Evolutionary conservation across 768 basidiomycete species (phyloP).

Genomic region (Leccinum imitatum): DNA sequence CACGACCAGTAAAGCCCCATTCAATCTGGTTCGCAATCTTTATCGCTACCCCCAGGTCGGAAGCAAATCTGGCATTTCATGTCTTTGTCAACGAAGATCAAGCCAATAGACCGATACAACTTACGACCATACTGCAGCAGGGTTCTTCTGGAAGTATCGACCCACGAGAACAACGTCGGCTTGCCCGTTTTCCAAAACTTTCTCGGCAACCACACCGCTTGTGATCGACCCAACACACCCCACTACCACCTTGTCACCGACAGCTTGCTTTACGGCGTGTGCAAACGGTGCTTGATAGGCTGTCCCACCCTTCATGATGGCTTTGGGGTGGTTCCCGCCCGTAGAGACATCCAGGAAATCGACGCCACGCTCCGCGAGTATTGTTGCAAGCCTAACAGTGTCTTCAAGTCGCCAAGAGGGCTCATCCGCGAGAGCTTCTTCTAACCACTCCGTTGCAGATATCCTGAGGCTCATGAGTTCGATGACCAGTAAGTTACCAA

Average conservation of each 20-base stretch:
- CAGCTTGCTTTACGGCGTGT: slow-evolving; percentile 48
- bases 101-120: not conserved
- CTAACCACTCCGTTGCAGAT: slow-evolving; percentile 75
- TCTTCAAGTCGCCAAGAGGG: slow-evolving; percentile 70
- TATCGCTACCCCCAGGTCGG: slow-evolving; percentile 51
- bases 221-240: slow-evolving; percentile 28
- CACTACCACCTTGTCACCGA: slow-evolving; percentile 40
- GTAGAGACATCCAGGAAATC: slow-evolving; percentile 75
- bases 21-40: slow-evolving; percentile 52
- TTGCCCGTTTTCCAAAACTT: slow-evolving; percentile 41
- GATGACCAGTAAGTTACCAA: not conserved
- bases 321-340: slow-evolving; percentile 54
- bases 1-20: slow-evolving; percentile 50
- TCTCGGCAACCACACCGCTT: slow-evolving; percentile 43
- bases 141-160: slow-evolving; percentile 60
- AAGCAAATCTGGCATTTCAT: slow-evolving; percentile 40
- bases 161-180: slow-evolving; percentile 52
- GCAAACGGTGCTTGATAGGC: slow-evolving; percentile 61
- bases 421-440: slow-evolving; percentile 54
- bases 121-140: slow-evolving; percentile 42
- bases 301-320: slow-evolving; percentile 23
- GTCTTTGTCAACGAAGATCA: not conserved
- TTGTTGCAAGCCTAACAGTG: slow-evolving; percentile 56
- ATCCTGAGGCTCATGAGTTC: slow-evolving; percentile 35
- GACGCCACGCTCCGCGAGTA: slow-evolving; percentile 63